Evolutionary conservation across 345 rosid genomes (phyloP).

Genomic region (Populus euphratica): DNA sequence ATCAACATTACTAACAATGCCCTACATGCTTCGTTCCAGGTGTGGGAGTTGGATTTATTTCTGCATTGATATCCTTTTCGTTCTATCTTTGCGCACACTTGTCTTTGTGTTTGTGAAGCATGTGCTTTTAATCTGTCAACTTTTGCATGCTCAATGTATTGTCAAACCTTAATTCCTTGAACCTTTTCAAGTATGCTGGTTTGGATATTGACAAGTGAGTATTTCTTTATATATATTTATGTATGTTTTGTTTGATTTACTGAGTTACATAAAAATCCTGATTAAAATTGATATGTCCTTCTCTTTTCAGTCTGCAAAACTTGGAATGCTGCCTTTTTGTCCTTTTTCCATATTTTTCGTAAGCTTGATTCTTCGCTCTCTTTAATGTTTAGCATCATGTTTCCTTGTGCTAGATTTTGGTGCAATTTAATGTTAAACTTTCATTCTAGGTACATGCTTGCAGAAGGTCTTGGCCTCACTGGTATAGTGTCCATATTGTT

Average conservation of each 20-base stretch:
- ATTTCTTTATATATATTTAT: neutral
- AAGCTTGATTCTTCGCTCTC: conserved; percentile 28
- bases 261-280: neutral
- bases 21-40: conserved; percentile 48
- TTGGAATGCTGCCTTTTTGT: conserved; percentile 97
- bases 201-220: conserved; percentile 97
- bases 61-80: conserved; percentile 91
- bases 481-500: conserved; percentile 96
- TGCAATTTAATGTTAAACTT: conserved; percentile 6
- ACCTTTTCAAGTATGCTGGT: conserved; percentile 99
- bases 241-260: conserved; percentile 1
- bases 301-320: conserved; percentile 78
- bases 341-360: conserved; percentile 95
- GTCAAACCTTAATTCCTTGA: conserved; percentile 63
- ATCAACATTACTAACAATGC: conserved; percentile 16
- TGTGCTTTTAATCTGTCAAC: neutral
- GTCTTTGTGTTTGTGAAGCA: neutral
- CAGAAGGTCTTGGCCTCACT: conserved; percentile 98
- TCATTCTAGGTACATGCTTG: conserved; percentile 84
- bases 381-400: conserved; percentile 7
- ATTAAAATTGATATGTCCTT: conserved; percentile 8
- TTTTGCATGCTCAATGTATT: conserved; percentile 16
- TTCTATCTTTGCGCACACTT: neutral
- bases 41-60: conserved; percentile 92
- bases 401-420: neutral